phyloP scores from a whole-genome alignment of 768 basidiomycete species.

The Hypholoma fasciculare region DNA sequence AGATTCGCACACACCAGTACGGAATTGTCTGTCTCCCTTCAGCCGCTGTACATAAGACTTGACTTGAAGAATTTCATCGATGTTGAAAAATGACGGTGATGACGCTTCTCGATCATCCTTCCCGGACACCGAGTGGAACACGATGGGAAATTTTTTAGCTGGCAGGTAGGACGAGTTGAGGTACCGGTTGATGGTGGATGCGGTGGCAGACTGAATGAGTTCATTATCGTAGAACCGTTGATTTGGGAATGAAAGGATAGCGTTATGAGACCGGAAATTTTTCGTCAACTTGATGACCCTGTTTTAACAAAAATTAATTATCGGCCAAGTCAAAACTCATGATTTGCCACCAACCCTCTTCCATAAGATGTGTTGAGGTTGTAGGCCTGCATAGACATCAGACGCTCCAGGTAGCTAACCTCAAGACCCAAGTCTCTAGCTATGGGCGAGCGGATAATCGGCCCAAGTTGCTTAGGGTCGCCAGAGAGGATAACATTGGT shows the following conservation, averaged over 20 bases:
- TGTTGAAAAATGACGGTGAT: conserved; percentile 74
- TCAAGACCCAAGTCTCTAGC: conserved; percentile 59
- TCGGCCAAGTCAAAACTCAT: neutral
- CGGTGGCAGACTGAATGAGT: conserved; percentile 47
- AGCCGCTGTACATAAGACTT: conserved; percentile 46
- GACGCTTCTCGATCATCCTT: conserved; percentile 66
- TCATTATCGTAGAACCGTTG: conserved; percentile 58
- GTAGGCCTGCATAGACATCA: conserved; percentile 51
- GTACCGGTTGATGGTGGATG: conserved; percentile 37
- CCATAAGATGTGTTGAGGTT: conserved; percentile 26
- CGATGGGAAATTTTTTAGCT: conserved; percentile 51
- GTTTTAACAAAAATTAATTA: conserved; percentile 1
- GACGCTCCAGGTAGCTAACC: conserved; percentile 60
- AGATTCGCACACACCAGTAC: conserved; percentile 39
- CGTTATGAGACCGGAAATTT: conserved; percentile 65
- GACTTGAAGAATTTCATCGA: conserved; percentile 56
- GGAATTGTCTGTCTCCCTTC: conserved; percentile 31
- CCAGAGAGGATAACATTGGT: conserved; percentile 68
- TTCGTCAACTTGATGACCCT: conserved; percentile 65
- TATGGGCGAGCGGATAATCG: conserved; percentile 59
- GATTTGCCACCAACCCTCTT: conserved; percentile 10
- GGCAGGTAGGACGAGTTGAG: conserved; percentile 41
- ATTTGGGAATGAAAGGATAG: conserved; percentile 64
- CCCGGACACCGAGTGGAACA: conserved; percentile 62
- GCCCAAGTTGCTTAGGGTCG: conserved; percentile 73